A percentile compares a stretch with the other conserved stretches of the same genome.
Conservation (phyloP, 2,329 filamentous ascomycete genomes). For the Neonectria hederae region DNA sequence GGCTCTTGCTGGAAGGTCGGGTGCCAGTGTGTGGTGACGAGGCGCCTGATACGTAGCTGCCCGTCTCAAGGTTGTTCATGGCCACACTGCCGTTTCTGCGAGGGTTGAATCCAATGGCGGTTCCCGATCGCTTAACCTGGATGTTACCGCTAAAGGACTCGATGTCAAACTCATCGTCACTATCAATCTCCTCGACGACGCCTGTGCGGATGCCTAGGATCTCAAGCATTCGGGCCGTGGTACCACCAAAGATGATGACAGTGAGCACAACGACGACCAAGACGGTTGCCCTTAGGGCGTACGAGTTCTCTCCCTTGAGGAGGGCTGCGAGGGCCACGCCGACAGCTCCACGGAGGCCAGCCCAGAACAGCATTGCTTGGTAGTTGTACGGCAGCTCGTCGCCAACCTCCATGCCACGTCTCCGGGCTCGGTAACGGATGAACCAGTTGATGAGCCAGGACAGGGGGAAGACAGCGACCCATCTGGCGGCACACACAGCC, state of each 20-base stretch:
- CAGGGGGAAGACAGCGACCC: slow-evolving; percentile 93
- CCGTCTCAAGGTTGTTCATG: slow-evolving; percentile 61
- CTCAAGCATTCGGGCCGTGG: slow-evolving; percentile 96
- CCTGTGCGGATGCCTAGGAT: slow-evolving; percentile 96
- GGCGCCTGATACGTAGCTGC: slow-evolving; percentile 64
- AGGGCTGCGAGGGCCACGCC: slow-evolving; percentile 94
- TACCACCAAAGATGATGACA: slow-evolving; percentile 98
- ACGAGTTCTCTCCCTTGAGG: slow-evolving; percentile 81
- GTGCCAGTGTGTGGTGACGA: slow-evolving; percentile 57
- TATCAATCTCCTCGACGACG: slow-evolving; percentile 96
- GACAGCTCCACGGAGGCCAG: slow-evolving; percentile 92
- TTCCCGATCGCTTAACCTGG: slow-evolving; percentile 82
- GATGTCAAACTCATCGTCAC: slow-evolving; percentile 98
- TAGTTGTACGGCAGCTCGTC: slow-evolving; percentile 95
- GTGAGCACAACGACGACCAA: slow-evolving; percentile 96
- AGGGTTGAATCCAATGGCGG: slow-evolving; percentile 80
- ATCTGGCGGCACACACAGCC: slow-evolving; percentile 91
- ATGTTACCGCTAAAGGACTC: slow-evolving; percentile 77
- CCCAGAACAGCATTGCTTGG: slow-evolving; percentile 99
- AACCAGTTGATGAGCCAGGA: slow-evolving; percentile 92
- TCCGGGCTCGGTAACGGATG: slow-evolving; percentile 83
- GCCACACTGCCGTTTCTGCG: slow-evolving; percentile 70
- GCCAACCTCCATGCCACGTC: slow-evolving; percentile 75
- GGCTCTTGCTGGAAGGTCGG: slow-evolving; percentile 60
- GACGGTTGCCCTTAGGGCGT: slow-evolving; percentile 91